A percentile compares a stretch with the other conserved stretches of the same genome.
Evolutionary conservation across 805 yeast genomes (phyloP).

Genomic region (Metschnikowia santaceciliae): DNA sequence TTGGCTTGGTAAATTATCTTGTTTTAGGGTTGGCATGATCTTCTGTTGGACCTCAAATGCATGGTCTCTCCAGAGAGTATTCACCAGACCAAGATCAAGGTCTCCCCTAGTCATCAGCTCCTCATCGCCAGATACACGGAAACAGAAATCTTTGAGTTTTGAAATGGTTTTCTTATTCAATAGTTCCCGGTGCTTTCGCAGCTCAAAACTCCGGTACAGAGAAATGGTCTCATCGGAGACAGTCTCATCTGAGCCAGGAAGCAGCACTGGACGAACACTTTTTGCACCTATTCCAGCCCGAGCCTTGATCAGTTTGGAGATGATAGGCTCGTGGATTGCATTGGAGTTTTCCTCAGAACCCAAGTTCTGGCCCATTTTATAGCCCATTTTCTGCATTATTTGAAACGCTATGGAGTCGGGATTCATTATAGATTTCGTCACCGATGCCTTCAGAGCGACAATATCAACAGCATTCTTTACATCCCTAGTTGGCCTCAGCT

Average conservation of each 20-base stretch:
- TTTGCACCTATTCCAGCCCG: slow-evolving; percentile 23
- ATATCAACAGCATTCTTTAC: background rate
- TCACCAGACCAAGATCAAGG: slow-evolving; percentile 23
- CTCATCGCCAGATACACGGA: slow-evolving; percentile 39
- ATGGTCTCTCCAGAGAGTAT: slow-evolving; percentile 41
- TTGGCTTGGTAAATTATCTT: background rate
- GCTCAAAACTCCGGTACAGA: slow-evolving; percentile 5
- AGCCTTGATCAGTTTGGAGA: slow-evolving; percentile 16
- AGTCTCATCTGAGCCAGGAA: background rate
- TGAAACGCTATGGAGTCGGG: slow-evolving; percentile 34
- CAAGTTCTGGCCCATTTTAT: slow-evolving; percentile 42
- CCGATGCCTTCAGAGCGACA: background rate
- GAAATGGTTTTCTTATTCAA: slow-evolving; percentile 10
- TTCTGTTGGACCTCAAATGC: slow-evolving; percentile 5
- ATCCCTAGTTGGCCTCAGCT: background rate
- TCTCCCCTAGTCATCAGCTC: slow-evolving; percentile 23
- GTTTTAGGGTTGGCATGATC: background rate
- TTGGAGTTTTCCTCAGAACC: slow-evolving; percentile 27
- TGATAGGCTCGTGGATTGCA: slow-evolving; percentile 31
- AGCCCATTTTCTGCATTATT: slow-evolving; percentile 62
- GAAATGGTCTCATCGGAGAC: background rate
- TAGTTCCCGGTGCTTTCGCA: slow-evolving; percentile 4
- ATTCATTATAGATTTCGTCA: slow-evolving; percentile 12
- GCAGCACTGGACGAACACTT: background rate
- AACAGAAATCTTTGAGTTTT: slow-evolving; percentile 40